Conservation (phyloP, 2,329 filamentous ascomycete genomes). For the Hypoxylon sp. region DNA sequence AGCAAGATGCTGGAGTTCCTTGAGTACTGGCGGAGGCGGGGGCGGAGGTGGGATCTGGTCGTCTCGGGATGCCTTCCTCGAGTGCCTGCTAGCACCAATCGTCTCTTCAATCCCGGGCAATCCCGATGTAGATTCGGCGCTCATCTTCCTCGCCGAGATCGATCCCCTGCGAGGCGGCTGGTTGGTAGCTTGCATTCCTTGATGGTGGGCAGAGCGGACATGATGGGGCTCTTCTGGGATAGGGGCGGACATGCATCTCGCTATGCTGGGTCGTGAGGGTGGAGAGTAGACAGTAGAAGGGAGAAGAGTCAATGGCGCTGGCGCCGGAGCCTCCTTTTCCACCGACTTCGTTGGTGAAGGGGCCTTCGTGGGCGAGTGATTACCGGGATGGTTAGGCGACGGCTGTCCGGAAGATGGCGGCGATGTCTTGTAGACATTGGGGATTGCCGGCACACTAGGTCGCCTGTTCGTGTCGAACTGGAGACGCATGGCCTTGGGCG, state of each 20-base stretch:
- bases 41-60: conserved; percentile 64
- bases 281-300: conserved; percentile 72
- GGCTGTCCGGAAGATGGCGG: conserved; percentile 54
- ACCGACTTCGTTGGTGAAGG: conserved; percentile 47
- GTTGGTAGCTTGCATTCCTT: conserved; percentile 44
- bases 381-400: conserved; percentile 50
- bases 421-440: conserved; percentile 60
- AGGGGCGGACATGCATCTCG: conserved; percentile 72
- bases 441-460: conserved; percentile 68
- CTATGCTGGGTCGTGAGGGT: conserved; percentile 61
- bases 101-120: conserved; percentile 63
- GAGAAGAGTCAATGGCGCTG: conserved; percentile 59
- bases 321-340: conserved; percentile 41
- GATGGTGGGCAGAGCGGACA: conserved; percentile 58
- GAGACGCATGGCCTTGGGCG: conserved; percentile 89
- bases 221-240: conserved; percentile 59
- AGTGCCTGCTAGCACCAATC: conserved; percentile 51
- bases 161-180: conserved; percentile 46
- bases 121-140: conserved; percentile 53
- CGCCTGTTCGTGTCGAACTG: conserved; percentile 68
- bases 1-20: conserved; percentile 72
- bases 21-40: conserved; percentile 64
- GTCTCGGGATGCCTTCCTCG: conserved; percentile 62
- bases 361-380: conserved; percentile 48
- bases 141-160: conserved; percentile 54